Conservation (phyloP, 768 basidiomycete species). For the Mycena indigotica region DNA sequence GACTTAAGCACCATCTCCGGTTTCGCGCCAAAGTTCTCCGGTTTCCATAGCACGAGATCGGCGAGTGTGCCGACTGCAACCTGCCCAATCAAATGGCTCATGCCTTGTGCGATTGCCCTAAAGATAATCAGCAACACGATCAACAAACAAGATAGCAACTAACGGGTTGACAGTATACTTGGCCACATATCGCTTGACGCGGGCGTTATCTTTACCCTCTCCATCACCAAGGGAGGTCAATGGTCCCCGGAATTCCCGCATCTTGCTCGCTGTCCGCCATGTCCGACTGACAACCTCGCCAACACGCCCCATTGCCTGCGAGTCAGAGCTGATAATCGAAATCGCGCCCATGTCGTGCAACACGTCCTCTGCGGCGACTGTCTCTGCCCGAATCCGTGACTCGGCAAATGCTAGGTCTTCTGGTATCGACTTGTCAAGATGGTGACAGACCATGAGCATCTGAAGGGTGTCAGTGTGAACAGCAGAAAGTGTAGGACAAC, state of each 20-base stretch:
- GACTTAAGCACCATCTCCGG: constrained; percentile 96
- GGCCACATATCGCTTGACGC: constrained; percentile 93
- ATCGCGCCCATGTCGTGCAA: constrained; percentile 92
- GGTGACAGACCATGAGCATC: constrained; percentile 99
- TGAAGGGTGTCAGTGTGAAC: constrained; percentile 30
- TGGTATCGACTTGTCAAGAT: constrained; percentile 85
- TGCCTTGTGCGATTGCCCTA: constrained; percentile 93
- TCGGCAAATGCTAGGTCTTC: constrained; percentile 97
- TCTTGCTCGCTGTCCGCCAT: constrained; percentile 97
- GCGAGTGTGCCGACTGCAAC: constrained; percentile 82
- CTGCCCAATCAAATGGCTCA: constrained; percentile 84
- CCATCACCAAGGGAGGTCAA: constrained; percentile 69
- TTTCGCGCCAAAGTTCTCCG: constrained; percentile 88
- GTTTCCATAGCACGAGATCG: constrained; percentile 95
- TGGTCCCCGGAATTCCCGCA: constrained; percentile 79
- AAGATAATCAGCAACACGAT: background rate
- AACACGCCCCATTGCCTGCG: constrained; percentile 98
- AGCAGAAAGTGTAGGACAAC: background rate
- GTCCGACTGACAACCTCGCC: constrained; percentile 92
- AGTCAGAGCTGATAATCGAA: constrained; percentile 94
- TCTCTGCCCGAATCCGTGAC: constrained; percentile 94
- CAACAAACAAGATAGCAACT: constrained; percentile 34
- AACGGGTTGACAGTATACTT: constrained; percentile 99
- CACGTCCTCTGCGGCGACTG: constrained; percentile 96
- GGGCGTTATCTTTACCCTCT: constrained; percentile 74